Evolutionary conservation across 129 eudicot species (phyloP).

Genomic region (Silybum marianum): DNA sequence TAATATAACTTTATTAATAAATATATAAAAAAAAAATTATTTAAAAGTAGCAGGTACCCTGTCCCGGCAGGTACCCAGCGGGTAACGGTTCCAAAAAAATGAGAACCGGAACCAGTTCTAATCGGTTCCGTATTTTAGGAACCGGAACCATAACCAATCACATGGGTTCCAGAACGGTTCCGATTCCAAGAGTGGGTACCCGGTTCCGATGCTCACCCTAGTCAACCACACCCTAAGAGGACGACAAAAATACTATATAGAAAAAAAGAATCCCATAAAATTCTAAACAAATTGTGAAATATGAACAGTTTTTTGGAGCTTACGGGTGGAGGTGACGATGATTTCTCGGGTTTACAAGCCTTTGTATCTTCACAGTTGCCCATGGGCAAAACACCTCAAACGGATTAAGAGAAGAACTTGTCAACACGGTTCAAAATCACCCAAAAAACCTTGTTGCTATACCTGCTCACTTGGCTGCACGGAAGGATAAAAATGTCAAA

Average conservation of each 20-base stretch:
- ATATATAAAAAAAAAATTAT: too few species aligned
- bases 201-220: too few species aligned
- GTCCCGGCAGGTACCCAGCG: too few species aligned
- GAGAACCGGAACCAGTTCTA: too few species aligned
- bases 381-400: constrained; percentile 40
- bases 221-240: not conserved
- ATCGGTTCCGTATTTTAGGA: too few species aligned
- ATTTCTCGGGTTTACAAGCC: constrained; percentile 52
- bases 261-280: not conserved
- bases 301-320: constrained; percentile 26
- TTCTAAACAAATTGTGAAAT: not conserved
- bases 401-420: constrained; percentile 3
- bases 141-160: too few species aligned
- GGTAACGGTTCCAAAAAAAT: too few species aligned
- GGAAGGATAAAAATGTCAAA: constrained; percentile 1
- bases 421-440: constrained; percentile 18
- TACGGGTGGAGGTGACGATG: constrained; percentile 62
- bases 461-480: constrained; percentile 30
- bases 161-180: too few species aligned
- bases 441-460: constrained; percentile 20
- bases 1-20: too few species aligned
- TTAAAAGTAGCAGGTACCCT: too few species aligned
- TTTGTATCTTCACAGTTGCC: constrained; percentile 60
- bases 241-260: not conserved
- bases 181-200: too few species aligned